Evolutionary conservation across 179 eudicot species (phyloP).

Genomic region (Patellifolia procumbens): DNA sequence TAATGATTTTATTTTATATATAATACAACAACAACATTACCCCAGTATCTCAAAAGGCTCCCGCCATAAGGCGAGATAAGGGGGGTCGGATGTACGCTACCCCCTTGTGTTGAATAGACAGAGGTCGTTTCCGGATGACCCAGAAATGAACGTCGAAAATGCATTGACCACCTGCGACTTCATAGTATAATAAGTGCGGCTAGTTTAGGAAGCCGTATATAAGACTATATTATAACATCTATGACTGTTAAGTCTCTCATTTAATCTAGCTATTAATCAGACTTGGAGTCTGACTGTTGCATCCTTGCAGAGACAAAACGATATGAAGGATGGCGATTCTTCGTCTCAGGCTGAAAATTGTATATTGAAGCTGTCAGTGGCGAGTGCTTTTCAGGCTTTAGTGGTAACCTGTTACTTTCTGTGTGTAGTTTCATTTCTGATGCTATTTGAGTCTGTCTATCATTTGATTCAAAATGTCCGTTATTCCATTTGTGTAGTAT

Average conservation of each 20-base stretch:
- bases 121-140: too few species aligned
- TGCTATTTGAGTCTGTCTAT: background rate
- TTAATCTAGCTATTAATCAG: background rate
- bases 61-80: too few species aligned
- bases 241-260: background rate
- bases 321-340: constrained; percentile 38
- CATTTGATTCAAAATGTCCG: background rate
- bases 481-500: background rate
- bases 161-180: too few species aligned
- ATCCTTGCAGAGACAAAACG: constrained; percentile 43
- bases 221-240: too few species aligned
- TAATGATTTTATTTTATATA: too few species aligned
- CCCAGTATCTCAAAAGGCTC: too few species aligned
- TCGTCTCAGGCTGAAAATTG: constrained; percentile 43
- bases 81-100: too few species aligned
- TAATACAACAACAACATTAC: too few species aligned
- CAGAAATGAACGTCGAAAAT: too few species aligned
- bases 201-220: too few species aligned
- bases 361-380: constrained; percentile 43
- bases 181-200: too few species aligned
- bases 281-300: constrained; percentile 11
- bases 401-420: constrained; percentile 30
- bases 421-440: background rate
- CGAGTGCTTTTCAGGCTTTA: constrained; percentile 36
- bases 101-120: too few species aligned